Percentiles rank a stretch among this genome's conserved stretches.
These are phyloP conservation scores for Vigna radiata DNA, from an alignment of 306 rosid genomes.

Conservation along the genomic window DNA sequence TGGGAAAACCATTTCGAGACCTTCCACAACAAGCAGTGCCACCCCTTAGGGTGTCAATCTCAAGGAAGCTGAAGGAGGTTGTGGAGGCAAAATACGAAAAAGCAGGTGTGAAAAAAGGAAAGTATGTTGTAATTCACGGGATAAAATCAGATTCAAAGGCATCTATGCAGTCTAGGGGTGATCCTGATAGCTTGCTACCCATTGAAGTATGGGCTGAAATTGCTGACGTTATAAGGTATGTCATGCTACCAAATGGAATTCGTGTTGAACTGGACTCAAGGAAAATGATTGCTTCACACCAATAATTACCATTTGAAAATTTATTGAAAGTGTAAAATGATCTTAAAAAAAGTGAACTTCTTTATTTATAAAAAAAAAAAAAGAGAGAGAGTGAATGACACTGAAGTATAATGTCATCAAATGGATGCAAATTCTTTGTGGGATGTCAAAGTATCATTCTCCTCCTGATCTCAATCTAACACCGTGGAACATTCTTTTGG, in stretches of 20 bases:
- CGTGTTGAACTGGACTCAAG: too few species aligned
- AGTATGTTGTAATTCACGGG: conserved; percentile 85
- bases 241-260: not conserved
- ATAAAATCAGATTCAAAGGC: conserved; percentile 90
- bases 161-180: conserved; percentile 92
- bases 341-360: too few species aligned
- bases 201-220: conserved; percentile 79
- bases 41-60: conserved; percentile 71
- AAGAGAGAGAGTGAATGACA: too few species aligned
- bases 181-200: conserved; percentile 84
- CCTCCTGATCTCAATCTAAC: too few species aligned
- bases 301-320: too few species aligned
- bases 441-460: too few species aligned
- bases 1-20: conserved; percentile 70
- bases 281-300: too few species aligned
- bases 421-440: too few species aligned
- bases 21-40: conserved; percentile 69
- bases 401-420: too few species aligned
- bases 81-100: conserved; percentile 71
- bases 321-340: too few species aligned
- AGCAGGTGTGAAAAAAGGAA: conserved; percentile 71
- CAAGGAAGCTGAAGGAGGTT: conserved; percentile 82
- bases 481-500: conserved; percentile 25
- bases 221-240: conserved; percentile 55
- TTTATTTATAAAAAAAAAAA: too few species aligned